phyloP scores from a whole-genome alignment of 495 filamentous ascomycete genomes.

The Corynascus novoguineensis region DNA sequence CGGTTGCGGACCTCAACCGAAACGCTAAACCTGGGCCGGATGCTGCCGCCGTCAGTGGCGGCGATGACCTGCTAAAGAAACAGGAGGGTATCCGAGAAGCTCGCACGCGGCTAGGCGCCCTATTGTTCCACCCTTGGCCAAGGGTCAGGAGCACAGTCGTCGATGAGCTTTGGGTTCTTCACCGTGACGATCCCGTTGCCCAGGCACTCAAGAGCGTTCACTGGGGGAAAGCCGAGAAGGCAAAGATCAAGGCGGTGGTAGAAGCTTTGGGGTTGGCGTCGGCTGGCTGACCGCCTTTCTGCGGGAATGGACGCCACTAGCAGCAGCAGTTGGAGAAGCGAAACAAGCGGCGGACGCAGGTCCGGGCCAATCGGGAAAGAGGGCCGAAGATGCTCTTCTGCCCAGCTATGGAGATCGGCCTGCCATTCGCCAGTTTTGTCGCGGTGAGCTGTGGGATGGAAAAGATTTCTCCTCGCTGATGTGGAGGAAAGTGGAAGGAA shows the following conservation, averaged over 20 bases:
- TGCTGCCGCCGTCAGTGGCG: background rate
- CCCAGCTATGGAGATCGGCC: background rate
- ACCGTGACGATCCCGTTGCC: conserved; percentile 14
- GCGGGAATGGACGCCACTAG: background rate
- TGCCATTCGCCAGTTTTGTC: background rate
- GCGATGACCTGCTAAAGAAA: conserved; percentile 15
- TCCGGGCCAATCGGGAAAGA: conserved; percentile 9
- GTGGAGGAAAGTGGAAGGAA: background rate
- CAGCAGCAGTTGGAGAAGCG: background rate
- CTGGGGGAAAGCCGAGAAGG: conserved; percentile 40
- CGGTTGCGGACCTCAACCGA: conserved; percentile 41
- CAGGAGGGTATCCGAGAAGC: conserved; percentile 35
- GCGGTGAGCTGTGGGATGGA: background rate
- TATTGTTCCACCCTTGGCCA: conserved; percentile 47
- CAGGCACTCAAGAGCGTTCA: conserved; percentile 34
- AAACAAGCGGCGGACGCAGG: conserved; percentile 8
- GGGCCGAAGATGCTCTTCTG: no score
- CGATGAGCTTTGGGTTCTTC: conserved; percentile 43
- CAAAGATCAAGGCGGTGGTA: conserved; percentile 27
- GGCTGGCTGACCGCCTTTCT: conserved; percentile 10
- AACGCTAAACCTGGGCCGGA: background rate
- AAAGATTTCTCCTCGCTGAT: background rate
- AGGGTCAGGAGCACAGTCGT: conserved; percentile 39
- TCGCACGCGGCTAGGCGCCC: conserved; percentile 39
- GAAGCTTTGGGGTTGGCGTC: conserved; percentile 29